Evolutionary conservation across 108 stramenopile genomes (phyloP), one percentile per base, ranked within the genome.

Genomic region (Poteriospumella lacustris): DNA sequence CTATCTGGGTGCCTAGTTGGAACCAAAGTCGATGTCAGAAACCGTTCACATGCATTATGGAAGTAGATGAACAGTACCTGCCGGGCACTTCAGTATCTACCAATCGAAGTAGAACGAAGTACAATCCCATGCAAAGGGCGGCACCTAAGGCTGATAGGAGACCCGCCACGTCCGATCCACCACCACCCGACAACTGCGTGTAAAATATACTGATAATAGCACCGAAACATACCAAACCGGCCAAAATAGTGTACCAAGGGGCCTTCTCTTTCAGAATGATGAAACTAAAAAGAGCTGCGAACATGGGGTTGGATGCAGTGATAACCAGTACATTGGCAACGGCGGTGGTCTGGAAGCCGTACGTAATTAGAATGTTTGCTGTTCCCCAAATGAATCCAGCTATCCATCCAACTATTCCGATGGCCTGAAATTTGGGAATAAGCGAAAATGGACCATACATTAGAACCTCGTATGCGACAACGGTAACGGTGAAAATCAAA

Each of bases 281-380:
- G 19, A 12, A 68, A 68, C 64, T 68, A 68, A 68, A 68, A 15
- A 68, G 24, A 39, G 64, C 64, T 19, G 64, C 12, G 24, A 68
- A 68, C 64, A 68, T 68, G 38, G 64, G 39, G 64, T 40, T 68
- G 28, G 64, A 39, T 36, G 64, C 64, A 68, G 12, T 39, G 19
- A 68, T 68, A 19, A 68, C 64, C 19, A 68, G 64, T 15, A 68
- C 64, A 68, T 68, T 68, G 12, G 64, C 64, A 68, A 68, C 36
- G 19, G 64, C 64, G 12, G 64, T 68, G 19, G 39, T 36, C 19
- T 68, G 64, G 19, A 68, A 39, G 15, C 19, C 64, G 19, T 36
- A 39, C 19, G 64, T 68, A 19, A 68, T 39, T 19, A 68, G 39
- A 68, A 39, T 19, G 24, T 68, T 40, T 40, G 64, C 12, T 40